phyloP scores from a whole-genome alignment of 805 yeast species.

The Metschnikowia dekortorum region DNA sequence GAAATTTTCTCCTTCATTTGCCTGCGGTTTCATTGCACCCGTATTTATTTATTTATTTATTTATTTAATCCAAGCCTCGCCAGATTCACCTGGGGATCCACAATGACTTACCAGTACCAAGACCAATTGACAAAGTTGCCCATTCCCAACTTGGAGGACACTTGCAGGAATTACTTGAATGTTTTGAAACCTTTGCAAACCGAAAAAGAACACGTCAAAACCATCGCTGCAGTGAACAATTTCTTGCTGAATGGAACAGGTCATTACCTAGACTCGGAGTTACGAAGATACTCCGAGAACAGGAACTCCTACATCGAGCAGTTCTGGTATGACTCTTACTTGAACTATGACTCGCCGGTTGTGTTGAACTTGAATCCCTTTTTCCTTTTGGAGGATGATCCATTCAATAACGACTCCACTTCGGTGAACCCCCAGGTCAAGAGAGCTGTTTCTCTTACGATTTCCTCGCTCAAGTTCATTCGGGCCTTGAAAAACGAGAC shows the following conservation, averaged over 20 bases:
- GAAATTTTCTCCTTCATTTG: not conserved
- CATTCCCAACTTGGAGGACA: slow-evolving; percentile 67
- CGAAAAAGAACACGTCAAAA: slow-evolving; percentile 59
- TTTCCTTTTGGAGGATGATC: slow-evolving; percentile 86
- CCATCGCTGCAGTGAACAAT: slow-evolving; percentile 52
- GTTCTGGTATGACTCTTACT: slow-evolving; percentile 89
- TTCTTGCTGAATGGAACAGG: slow-evolving; percentile 50
- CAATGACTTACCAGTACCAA: slow-evolving; percentile 53
- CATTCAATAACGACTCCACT: slow-evolving; percentile 59
- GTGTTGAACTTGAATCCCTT: slow-evolving; percentile 91
- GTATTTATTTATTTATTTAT: not conserved
- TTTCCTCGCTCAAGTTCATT: slow-evolving; percentile 73
- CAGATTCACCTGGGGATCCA: not conserved
- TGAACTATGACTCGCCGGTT: slow-evolving; percentile 83
- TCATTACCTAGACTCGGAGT: slow-evolving; percentile 57
- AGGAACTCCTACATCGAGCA: slow-evolving; percentile 85
- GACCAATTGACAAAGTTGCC: slow-evolving; percentile 63
- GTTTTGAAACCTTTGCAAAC: slow-evolving; percentile 80
- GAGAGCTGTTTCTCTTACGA: slow-evolving; percentile 75
- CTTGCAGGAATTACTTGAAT: slow-evolving; percentile 61
- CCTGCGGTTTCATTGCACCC: too few species aligned
- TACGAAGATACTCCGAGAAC: slow-evolving; percentile 56
- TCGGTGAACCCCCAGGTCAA: slow-evolving; percentile 55
- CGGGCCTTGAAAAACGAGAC: slow-evolving; percentile 74
- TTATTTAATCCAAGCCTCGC: not conserved